Evolutionary conservation across 2,329 filamentous ascomycete genomes (phyloP).

Genomic region (Xenoacremonium recifei): DNA sequence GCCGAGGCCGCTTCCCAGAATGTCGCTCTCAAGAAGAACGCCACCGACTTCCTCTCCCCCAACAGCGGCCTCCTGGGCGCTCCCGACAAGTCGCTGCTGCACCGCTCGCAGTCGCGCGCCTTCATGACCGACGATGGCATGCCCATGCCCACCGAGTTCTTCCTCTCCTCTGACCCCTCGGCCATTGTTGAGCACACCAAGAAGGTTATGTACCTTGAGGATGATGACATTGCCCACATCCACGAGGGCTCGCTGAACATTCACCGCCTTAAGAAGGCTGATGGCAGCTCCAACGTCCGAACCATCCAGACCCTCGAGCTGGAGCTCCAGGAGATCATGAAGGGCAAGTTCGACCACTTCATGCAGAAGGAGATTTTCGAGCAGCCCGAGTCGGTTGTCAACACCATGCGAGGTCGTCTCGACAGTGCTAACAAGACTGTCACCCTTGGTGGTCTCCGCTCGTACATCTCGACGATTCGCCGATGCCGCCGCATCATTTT

Average conservation of each 20-base stretch:
- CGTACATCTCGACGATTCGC: slow-evolving; percentile 95
- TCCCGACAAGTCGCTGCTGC: slow-evolving; percentile 95
- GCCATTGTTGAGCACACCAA: slow-evolving; percentile 99
- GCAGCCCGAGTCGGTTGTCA: slow-evolving; percentile 98
- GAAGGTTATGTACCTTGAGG: slow-evolving; percentile 99
- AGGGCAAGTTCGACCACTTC: slow-evolving; percentile 99
- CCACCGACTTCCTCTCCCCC: slow-evolving; percentile 65
- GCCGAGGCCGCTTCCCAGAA: slow-evolving; percentile 96
- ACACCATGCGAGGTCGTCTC: slow-evolving; percentile 99
- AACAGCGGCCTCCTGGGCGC: slow-evolving; percentile 69
- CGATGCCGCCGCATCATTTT: slow-evolving; percentile 97
- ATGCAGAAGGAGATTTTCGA: slow-evolving; percentile 99
- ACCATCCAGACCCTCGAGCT: slow-evolving; percentile 98
- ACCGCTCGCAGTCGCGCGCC: slow-evolving; percentile 96
- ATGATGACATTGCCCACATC: slow-evolving; percentile 99
- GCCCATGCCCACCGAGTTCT: slow-evolving; percentile 98
- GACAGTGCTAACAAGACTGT: slow-evolving; percentile 92
- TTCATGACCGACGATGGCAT: slow-evolving; percentile 99
- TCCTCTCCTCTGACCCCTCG: slow-evolving; percentile 96
- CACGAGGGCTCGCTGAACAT: slow-evolving; percentile 99
- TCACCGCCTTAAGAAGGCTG: slow-evolving; percentile 94
- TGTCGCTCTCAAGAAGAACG: slow-evolving; percentile 89
- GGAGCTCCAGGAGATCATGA: slow-evolving; percentile 99
- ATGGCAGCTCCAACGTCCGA: slow-evolving; percentile 94
- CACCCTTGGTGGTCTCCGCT: slow-evolving; percentile 90